phyloP scores from a whole-genome alignment of 2,329 filamentous ascomycete species.

The Colletotrichum sp. region DNA sequence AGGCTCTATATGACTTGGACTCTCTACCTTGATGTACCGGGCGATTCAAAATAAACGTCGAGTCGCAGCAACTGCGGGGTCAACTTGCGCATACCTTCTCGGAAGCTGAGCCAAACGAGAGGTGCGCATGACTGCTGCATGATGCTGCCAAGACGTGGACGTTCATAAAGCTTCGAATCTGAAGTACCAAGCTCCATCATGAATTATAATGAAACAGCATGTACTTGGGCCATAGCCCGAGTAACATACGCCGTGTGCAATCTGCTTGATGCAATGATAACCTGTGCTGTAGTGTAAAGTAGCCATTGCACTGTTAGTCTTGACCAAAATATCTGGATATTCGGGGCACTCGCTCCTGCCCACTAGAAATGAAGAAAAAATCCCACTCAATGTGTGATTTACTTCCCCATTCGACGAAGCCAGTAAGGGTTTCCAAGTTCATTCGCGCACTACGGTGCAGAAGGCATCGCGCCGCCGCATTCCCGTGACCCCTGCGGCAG shows the following conservation, averaged over 20 bases:
- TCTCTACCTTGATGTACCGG: not conserved
- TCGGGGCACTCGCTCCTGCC: not conserved
- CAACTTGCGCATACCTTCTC: conserved; percentile 16
- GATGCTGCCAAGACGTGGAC: not conserved
- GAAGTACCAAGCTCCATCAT: not conserved
- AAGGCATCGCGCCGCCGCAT: too few species aligned
- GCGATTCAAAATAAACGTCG: not conserved
- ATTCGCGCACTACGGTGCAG: not conserved
- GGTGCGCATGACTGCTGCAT: not conserved
- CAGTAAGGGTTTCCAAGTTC: not conserved
- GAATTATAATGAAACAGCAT: not conserved
- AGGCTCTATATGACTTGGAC: not conserved
- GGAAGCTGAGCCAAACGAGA: not conserved
- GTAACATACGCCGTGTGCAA: not conserved
- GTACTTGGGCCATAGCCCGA: not conserved
- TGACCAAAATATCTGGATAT: not conserved
- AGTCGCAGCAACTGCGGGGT: not conserved
- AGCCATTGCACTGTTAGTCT: not conserved
- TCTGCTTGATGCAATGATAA: not conserved
- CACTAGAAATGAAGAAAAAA: not conserved
- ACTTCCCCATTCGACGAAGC: not conserved
- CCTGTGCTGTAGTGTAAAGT: not conserved
- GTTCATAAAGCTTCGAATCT: not conserved
- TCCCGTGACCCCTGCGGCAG: not conserved
- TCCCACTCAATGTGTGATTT: not conserved